Evolutionary conservation across 495 filamentous ascomycete genomes (phyloP), one percentile per base, ranked within the genome.

Genomic region (Penicillium paradoxum): DNA sequence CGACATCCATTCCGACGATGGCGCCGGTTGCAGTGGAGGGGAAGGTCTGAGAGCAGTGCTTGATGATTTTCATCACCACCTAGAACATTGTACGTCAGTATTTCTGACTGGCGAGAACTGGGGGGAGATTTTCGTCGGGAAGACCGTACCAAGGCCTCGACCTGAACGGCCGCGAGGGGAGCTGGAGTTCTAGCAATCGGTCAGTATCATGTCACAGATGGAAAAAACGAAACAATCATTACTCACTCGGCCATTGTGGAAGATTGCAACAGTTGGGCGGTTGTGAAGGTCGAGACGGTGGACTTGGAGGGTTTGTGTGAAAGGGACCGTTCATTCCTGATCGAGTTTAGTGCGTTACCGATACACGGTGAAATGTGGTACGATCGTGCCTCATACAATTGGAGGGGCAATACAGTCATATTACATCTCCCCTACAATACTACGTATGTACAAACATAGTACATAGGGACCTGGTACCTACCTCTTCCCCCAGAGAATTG

Each of bases 41-140:
- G 75, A 95, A 97, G 52, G 77, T 79, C 55, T 89, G 80, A 22
- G 89, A 85, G 78, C 86, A 87, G 77, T 95, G 90, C 76, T 91
- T 96, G 63, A 93, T 90, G 63, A 97, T 89, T 75, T 95, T 95
- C 89, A 96, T 90, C 46, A 92, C 89, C 66, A 96, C 90, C 90
- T 95, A 66, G 36, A 58, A 52, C 29, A 50, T 42, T 25, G 53
- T 46, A 59, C 58, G 65, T 65, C 30, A 55, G 59, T 62, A 66
- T 54, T 56, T 61, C 42, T 63, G 47, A 57, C 60, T 59, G 67
- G 59, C 59, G 58, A 69, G 63, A 63, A 50, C 9, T 50, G 54
- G 55, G 41, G 24, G 49, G 48, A 66, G 63, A 60, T 62, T 66
- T 67, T 72, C 65, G 61, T 69, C 56, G 47, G 48, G 49, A 49